Base-by-base conservation (phyloP, 2,329 filamentous ascomycete species). In the Colletotrichum scovillei region DNA sequence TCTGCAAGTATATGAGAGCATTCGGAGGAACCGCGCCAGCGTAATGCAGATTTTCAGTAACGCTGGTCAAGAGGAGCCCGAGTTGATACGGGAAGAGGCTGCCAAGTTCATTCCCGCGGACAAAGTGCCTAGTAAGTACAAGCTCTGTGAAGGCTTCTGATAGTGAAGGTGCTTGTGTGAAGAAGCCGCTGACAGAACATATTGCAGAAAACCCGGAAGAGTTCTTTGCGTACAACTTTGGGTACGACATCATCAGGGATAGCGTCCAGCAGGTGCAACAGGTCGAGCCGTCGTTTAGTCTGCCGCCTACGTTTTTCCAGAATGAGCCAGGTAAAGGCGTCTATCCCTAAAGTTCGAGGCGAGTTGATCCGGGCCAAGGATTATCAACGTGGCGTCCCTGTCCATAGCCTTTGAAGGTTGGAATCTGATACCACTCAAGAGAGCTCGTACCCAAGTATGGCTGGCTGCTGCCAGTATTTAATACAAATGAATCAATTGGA, bases 11-110 rank as follows among this genome's bases (percentile, higher is more conserved):
- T 81, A 80, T 46, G 75, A 78, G 9, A 56, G 69, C 1, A 64
- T 79, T 9, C 78, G 80, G 2, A 72, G 78, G 22, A 79, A 79
- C 58, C 73, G 81, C n/a, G 79, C 81, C 6, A 80, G 80, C 19
- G 79, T 77, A 3, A 80, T 84, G 35, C 82, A 84, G 73, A 79
- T 85, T 42, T 78, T 85, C 64, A 82, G 80, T 56, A 82, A 84
- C 53, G 80, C 81, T 1, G 83, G 82, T 3, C 78, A 80, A 49
- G 81, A 83, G 49, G 78, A 83, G 67, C 67, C 78, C 0, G 74
- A 78, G 53, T 75, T 79, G 28, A 79, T 82, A 9, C 74, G 76
- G 4, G 74, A 78, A n/a, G 79, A 82, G 19, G 79, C 80, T 1
- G 67, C 74, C 22, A 77, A 79, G 46, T 79, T 76, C 75, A 76